phyloP scores from a whole-genome alignment of 306 rosid species.

The Cucumis melo region DNA sequence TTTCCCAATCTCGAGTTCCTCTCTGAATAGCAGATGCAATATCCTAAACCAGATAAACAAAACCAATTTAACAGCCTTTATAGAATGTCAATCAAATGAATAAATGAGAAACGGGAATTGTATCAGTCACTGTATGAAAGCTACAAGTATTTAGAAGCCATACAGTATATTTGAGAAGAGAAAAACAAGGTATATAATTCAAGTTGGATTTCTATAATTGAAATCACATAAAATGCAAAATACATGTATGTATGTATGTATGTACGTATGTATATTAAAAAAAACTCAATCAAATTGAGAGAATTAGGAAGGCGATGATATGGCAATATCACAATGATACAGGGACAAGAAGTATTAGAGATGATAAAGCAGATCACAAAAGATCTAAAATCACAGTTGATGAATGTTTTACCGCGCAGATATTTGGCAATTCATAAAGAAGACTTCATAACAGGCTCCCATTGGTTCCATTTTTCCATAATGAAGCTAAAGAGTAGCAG shows the following conservation, averaged over 20 bases:
- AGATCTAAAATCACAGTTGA: not conserved
- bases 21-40: conserved; percentile 68
- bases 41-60: conserved; percentile 41
- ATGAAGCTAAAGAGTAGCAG: not conserved
- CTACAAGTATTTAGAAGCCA: not conserved
- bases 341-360: not conserved
- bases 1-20: conserved; percentile 98
- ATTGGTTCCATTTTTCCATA: not conserved
- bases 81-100: conserved; percentile 11
- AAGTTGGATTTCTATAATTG: not conserved
- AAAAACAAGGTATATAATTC: not conserved
- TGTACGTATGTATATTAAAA: too few species aligned
- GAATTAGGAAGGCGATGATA: not conserved
- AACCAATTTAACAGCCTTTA: conserved; percentile 11
- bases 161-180: not conserved
- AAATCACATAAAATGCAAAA: not conserved
- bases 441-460: not conserved
- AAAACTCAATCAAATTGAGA: not conserved
- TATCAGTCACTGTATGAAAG: not conserved
- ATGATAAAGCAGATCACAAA: not conserved
- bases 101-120: not conserved
- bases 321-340: not conserved
- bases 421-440: not conserved
- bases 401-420: not conserved
- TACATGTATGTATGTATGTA: too few species aligned